Conservation (phyloP, 2,329 filamentous ascomycete species). For the Cercospora citrullina region DNA sequence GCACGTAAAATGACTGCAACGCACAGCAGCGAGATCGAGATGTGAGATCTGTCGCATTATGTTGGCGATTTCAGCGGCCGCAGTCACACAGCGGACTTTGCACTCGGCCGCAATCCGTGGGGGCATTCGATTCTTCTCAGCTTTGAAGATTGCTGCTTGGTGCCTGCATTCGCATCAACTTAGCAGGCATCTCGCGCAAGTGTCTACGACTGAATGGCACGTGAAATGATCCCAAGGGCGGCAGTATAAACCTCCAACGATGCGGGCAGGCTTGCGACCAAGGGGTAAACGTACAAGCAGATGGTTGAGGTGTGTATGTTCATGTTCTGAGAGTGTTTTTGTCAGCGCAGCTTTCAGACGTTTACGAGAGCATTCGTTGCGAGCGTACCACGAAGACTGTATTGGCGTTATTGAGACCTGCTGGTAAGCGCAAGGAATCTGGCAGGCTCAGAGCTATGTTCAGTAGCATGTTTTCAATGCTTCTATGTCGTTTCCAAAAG, state of each 20-base stretch:
- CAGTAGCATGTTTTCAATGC: constrained; percentile 84
- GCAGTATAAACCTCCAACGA: neutral
- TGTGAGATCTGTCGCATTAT: constrained; percentile 96
- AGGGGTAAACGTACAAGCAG: constrained; percentile 57
- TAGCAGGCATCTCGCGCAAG: neutral
- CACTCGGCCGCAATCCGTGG: constrained; percentile 80
- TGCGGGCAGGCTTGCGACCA: neutral
- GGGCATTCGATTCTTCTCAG: constrained; percentile 81
- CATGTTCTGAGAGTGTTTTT: constrained; percentile 64
- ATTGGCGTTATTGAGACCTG: constrained; percentile 74
- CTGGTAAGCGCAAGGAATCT: constrained; percentile 73
- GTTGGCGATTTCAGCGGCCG: constrained; percentile 87
- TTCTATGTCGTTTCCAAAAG: constrained; percentile 92
- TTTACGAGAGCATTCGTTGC: neutral
- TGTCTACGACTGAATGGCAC: neutral
- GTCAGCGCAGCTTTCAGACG: neutral
- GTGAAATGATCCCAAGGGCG: neutral
- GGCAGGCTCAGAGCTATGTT: constrained; percentile 86
- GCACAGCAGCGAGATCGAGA: constrained; percentile 68
- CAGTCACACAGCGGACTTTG: constrained; percentile 88
- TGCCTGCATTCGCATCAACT: constrained; percentile 49
- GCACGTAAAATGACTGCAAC: constrained; percentile 55
- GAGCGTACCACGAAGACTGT: constrained; percentile 67
- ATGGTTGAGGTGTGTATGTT: constrained; percentile 95
- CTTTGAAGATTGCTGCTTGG: constrained; percentile 96